Evolutionary conservation across 768 basidiomycete species (phyloP), one percentile per base, ranked within the genome.

Genomic region (Mycena sanguinolenta): DNA sequence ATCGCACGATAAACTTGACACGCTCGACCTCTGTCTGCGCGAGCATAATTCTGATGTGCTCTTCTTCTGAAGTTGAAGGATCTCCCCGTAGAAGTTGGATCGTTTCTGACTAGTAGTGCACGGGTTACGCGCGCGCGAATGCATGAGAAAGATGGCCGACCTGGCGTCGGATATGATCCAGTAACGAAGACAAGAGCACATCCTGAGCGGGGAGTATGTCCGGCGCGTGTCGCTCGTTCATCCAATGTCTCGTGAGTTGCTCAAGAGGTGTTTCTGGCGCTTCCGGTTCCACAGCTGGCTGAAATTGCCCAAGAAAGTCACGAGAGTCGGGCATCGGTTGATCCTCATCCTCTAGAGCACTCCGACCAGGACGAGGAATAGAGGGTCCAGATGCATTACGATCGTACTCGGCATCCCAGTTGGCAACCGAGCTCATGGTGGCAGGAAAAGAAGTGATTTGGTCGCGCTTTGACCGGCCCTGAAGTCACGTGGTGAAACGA

Each of bases 21-120:
- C 97, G 90, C 78, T 98, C 96, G 74, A 97, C 89, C 80, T 98
- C 96, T 0, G 95, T 97, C 81, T 97, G 95, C 0, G 95, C 96
- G 62, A 98, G 91, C 85, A 95, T 92, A 38, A 97, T 94, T 73
- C 95, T 86, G 69, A 96, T 93, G 75, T 98, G 96, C 72, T 98
- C 96, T 70, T 97, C 95, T 75, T 97, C 95, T 1, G 92, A 95
- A 3, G 94, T 92, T 42, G 90, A 88, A 0, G 95, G 93, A 78
- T 97, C 95, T 28, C 89, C 89, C 5, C 94, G 87, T 34, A 98
- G 81, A 57, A 88, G 83, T 77, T 89, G 95, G 39, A 94, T 95
- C 65, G 89, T 89, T 72, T 93, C 91, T 68, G 92, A 91, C 95
- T 97, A 74, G 69, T 75, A 62, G n/a, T n/a, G n/a, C 38, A 69